These are phyloP conservation scores for Ophiostoma novo-ulmi DNA, from an alignment of 2,329 filamentous ascomycete genomes.

Conservation along the genomic window DNA sequence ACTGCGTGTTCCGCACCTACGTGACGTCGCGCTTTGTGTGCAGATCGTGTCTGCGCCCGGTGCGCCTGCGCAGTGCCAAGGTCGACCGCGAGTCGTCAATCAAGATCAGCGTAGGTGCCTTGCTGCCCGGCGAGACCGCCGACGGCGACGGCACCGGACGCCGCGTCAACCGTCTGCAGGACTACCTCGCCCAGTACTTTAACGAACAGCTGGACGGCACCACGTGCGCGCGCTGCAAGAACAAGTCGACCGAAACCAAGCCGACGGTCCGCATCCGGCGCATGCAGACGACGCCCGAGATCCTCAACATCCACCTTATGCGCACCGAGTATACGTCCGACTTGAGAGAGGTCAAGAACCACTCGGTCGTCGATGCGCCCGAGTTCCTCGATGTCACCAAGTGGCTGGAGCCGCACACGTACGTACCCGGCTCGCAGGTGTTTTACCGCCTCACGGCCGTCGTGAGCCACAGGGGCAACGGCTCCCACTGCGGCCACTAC, in stretches of 20 bases:
- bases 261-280: conserved; percentile 3
- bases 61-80: conserved; percentile 14
- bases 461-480: conserved; percentile 22
- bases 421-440: conserved; percentile 17
- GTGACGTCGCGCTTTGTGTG: conserved; percentile 19
- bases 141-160: background rate
- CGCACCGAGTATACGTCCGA: background rate
- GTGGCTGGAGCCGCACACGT: conserved; percentile 25
- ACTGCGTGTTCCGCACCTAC: conserved; percentile 20
- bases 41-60: conserved; percentile 16
- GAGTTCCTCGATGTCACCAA: conserved; percentile 26
- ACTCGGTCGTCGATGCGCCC: conserved; percentile 18
- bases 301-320: conserved; percentile 22
- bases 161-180: background rate
- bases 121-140: background rate
- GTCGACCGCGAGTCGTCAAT: conserved; percentile 13
- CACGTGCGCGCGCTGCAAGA: conserved; percentile 21
- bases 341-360: background rate
- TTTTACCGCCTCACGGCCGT: conserved; percentile 26
- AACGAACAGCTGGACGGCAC: background rate
- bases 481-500: conserved; percentile 22
- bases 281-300: conserved; percentile 24
- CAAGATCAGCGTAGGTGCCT: background rate
- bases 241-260: background rate
- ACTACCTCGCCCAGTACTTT: background rate